Evolutionary conservation across 2,329 filamentous ascomycete genomes (phyloP), one percentile per base, ranked within the genome.

Genomic region (Alternaria viburni): DNA sequence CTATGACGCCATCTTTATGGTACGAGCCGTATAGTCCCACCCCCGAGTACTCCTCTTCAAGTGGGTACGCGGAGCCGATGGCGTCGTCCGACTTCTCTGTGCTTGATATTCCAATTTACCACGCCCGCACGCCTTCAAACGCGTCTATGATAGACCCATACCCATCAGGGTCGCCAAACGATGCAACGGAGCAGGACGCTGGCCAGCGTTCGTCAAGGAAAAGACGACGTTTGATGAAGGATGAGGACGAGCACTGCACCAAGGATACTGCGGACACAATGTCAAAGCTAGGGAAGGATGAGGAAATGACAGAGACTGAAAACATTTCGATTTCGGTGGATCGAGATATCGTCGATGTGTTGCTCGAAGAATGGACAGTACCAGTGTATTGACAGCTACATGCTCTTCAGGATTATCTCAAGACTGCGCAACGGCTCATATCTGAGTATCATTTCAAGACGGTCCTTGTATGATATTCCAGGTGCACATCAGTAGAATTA

Each of bases 341-440:
- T 12, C 49, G 47, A 43, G 66, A 70, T 45, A 68, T 73, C 49
- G 66, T 73, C 13, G 69, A 73, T 59, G 25, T 70, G 6, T 26
- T 73, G 25, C 57, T 73, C 47, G 63, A 64, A 23, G 45, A 71
- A 21, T 73, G 69, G 67, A 68, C 61, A 3, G 54, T 67, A 19
- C 58, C 60, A 25, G 52, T 55, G 19, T 15, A 50, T 30, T 59
- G 43, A 62, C 55, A 5, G 45, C 13, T 41, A 19, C 15, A 12
- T 6, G 13, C 23, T 2, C 10, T 5, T 25, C 19, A 46, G 6
- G 6, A 19, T n/a, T 36, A 1, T 2, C 17, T 0, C 6, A 23
- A 21, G 28, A 17, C 3, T 52, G 19, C 12, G 36, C 32, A 36
- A 36, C 2, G 15, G 32, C 2, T 36, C 32, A 36, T 15, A 36